A percentile compares a stretch with the other conserved stretches of the same genome.
Evolutionary conservation across 257 asterid genomes (phyloP).

Genomic region (Solanum neorickii): DNA sequence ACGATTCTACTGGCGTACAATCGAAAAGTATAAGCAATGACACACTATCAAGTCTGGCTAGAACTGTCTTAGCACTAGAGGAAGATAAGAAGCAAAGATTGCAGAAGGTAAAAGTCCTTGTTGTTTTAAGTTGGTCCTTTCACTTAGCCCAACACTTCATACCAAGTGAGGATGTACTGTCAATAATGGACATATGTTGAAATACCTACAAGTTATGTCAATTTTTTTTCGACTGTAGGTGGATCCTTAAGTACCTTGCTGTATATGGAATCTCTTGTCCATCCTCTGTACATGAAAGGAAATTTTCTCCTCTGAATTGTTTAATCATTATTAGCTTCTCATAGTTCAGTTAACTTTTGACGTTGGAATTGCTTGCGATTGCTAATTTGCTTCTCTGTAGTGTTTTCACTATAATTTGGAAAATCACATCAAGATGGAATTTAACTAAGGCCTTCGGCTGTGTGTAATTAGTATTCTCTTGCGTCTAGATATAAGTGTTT

Average conservation of each 20-base stretch:
- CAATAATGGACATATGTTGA: background rate
- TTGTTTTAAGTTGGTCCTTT: background rate
- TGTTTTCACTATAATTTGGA: background rate
- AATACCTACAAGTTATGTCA: background rate
- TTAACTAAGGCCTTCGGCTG: background rate
- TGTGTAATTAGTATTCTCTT: background rate
- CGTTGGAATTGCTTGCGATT: background rate
- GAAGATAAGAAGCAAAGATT: constrained; percentile 79
- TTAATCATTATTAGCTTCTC: background rate
- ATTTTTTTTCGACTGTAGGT: background rate
- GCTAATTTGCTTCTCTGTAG: background rate
- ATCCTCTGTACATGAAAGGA: background rate
- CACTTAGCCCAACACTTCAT: background rate
- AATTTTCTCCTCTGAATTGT: background rate
- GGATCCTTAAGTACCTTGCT: background rate
- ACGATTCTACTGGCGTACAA: constrained; percentile 62
- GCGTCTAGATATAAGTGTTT: background rate
- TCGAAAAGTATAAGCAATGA: constrained; percentile 86
- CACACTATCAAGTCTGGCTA: constrained; percentile 66
- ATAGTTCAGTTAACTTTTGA: background rate
- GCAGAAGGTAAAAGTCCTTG: constrained; percentile 51
- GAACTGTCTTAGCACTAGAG: constrained; percentile 57
- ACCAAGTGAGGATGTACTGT: background rate
- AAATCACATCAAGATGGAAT: background rate
- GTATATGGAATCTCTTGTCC: background rate